phyloP scores from a whole-genome alignment of 176 grass and related monocot species.

The Oryza australiensis region DNA sequence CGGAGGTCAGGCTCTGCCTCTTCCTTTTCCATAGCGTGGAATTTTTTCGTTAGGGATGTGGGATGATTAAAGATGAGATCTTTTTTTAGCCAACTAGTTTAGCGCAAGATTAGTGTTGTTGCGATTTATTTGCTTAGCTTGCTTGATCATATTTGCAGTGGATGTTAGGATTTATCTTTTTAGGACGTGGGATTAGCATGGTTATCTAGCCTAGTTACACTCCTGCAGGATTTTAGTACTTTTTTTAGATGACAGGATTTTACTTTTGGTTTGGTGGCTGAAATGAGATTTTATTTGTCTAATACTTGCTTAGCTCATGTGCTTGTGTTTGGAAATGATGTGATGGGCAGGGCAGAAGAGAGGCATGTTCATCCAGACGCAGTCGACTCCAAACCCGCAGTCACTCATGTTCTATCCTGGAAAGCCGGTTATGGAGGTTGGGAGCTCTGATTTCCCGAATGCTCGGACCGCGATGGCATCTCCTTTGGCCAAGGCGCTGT shows the following conservation, averaged over 20 bases:
- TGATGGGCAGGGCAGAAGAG: slow-evolving; percentile 76
- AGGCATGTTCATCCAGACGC: slow-evolving; percentile 97
- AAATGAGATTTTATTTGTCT: background rate
- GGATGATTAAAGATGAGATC: background rate
- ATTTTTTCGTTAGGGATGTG: background rate
- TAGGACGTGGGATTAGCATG: background rate
- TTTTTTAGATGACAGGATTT: too few relatives aligned
- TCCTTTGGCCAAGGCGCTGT: slow-evolving; percentile 82
- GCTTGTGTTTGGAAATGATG: slow-evolving; percentile 2
- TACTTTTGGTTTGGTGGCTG: background rate
- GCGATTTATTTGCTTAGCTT: background rate
- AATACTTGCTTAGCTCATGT: background rate
- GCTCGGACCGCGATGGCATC: slow-evolving; percentile 72
- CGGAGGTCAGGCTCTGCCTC: slow-evolving; percentile 40
- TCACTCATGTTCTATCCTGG: slow-evolving; percentile 98
- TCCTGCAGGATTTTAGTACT: background rate
- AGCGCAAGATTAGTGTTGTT: too few relatives aligned
- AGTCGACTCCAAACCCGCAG: slow-evolving; percentile 81
- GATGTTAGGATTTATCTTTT: background rate
- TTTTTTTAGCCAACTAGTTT: slow-evolving; percentile 1
- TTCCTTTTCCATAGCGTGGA: background rate
- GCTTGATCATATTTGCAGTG: background rate
- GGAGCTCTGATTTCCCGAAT: slow-evolving; percentile 95
- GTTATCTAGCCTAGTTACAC: background rate
- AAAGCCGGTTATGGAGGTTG: slow-evolving; percentile 93